These are phyloP conservation scores for Jaapia argillacea DNA, from an alignment of 768 basidiomycete species.

Conservation along the genomic window DNA sequence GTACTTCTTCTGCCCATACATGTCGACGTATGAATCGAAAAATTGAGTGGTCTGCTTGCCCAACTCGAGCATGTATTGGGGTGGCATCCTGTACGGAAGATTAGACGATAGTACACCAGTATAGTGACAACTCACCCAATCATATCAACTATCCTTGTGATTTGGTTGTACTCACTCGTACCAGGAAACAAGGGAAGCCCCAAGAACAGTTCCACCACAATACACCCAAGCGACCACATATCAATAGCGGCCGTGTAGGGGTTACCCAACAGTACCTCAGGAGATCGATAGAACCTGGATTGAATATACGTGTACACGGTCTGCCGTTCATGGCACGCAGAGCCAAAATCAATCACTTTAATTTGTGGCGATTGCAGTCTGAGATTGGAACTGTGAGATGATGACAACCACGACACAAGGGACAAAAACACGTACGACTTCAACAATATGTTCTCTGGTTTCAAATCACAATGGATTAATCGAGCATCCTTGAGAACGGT, in stretches of 20 bases:
- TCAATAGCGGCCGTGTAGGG: constrained; percentile 94
- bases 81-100: constrained; percentile 57
- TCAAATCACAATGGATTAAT: constrained; percentile 96
- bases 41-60: constrained; percentile 95
- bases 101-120: neutral
- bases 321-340: constrained; percentile 96
- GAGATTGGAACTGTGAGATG: constrained; percentile 6
- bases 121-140: constrained; percentile 61
- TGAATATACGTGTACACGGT: constrained; percentile 99
- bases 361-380: constrained; percentile 96
- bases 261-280: constrained; percentile 92
- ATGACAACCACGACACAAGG: constrained; percentile 2
- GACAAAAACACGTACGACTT: constrained; percentile 59
- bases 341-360: constrained; percentile 99
- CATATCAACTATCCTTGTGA: constrained; percentile 96
- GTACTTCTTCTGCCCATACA: constrained; percentile 74
- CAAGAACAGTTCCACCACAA: constrained; percentile 95
- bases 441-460: constrained; percentile 96
- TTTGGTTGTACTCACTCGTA: constrained; percentile 98
- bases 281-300: constrained; percentile 96
- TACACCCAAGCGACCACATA: constrained; percentile 99
- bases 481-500: constrained; percentile 91
- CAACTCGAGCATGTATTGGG: constrained; percentile 86
- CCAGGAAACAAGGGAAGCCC: constrained; percentile 96
- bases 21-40: constrained; percentile 74